phyloP scores from a whole-genome alignment of 345 rosid species.

The Kernera saxatilis region DNA sequence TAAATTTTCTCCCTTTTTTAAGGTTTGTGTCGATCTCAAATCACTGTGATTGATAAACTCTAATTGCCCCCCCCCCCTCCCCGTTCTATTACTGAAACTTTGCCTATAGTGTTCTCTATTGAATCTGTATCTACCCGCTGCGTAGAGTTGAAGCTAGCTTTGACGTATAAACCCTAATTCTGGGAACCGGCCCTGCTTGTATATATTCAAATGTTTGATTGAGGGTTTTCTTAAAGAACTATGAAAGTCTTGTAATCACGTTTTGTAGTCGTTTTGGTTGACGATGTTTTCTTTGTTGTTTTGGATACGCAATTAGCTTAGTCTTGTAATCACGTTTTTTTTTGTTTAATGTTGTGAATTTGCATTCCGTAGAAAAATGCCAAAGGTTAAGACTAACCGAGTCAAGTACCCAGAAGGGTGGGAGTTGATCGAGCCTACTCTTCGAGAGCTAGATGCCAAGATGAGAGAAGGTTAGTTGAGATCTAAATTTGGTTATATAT shows the following conservation, averaged over 20 bases:
- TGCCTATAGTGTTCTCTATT: neutral
- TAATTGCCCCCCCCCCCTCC: neutral
- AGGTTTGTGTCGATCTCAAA: neutral
- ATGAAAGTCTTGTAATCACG: neutral
- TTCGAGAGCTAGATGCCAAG: slow-evolving; percentile 54
- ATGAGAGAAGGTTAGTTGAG: slow-evolving; percentile 70
- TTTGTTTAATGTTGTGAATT: neutral
- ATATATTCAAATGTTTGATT: neutral
- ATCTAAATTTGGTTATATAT: neutral
- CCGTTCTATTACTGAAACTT: neutral
- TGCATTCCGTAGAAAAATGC: slow-evolving; percentile 35
- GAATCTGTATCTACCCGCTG: neutral
- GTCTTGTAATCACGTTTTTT: too few relatives aligned
- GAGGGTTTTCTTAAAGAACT: neutral
- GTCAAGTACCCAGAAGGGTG: slow-evolving; percentile 70
- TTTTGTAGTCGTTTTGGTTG: neutral
- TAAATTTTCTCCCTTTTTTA: neutral
- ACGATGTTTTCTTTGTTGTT: neutral
- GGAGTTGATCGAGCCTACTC: slow-evolving; percentile 81
- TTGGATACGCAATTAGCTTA: neutral
- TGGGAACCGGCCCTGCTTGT: neutral
- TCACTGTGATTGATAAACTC: neutral
- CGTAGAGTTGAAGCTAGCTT: neutral
- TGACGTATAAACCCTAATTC: neutral
- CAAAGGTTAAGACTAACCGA: slow-evolving; percentile 69